A percentile compares a stretch with the other conserved stretches of the same genome.
These are phyloP conservation scores for Saccharomyces jurei DNA, from an alignment of 805 yeast genomes.

Conservation along the genomic window DNA sequence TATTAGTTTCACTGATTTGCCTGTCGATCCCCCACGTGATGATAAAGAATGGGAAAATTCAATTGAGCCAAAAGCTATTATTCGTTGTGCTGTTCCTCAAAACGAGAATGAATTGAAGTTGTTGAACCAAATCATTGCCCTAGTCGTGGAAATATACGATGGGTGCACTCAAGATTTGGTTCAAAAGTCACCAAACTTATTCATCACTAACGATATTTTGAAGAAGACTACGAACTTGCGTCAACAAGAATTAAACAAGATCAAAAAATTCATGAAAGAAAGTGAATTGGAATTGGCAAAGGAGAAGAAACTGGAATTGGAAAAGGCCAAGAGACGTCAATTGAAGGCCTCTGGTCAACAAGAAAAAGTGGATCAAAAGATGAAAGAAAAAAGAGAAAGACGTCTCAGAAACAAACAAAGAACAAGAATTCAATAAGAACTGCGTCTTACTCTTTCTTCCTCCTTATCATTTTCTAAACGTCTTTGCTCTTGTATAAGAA, in stretches of 20 bases:
- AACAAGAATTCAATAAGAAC: slow-evolving; percentile 27
- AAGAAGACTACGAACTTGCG: slow-evolving; percentile 74
- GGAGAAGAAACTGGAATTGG: slow-evolving; percentile 62
- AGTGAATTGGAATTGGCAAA: slow-evolving; percentile 59
- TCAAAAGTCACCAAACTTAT: slow-evolving; percentile 36
- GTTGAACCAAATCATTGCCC: slow-evolving; percentile 42
- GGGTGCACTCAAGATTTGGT: slow-evolving; percentile 35
- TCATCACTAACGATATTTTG: slow-evolving; percentile 65
- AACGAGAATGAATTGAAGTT: slow-evolving; percentile 43
- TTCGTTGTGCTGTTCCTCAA: slow-evolving; percentile 48
- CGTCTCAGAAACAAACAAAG: slow-evolving; percentile 60
- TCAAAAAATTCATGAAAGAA: slow-evolving; percentile 61
- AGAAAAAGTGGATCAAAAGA: slow-evolving; percentile 68
- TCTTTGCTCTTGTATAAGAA: neutral
- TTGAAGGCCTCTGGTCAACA: slow-evolving; percentile 62
- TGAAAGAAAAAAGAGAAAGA: slow-evolving; percentile 72
- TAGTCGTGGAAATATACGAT: slow-evolving; percentile 55
- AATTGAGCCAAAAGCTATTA: slow-evolving; percentile 41
- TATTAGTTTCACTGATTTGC: slow-evolving; percentile 79
- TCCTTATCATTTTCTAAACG: neutral
- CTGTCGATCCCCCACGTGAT: slow-evolving; percentile 58
- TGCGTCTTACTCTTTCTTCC: neutral
- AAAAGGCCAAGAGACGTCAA: slow-evolving; percentile 54
- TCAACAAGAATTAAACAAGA: slow-evolving; percentile 60
- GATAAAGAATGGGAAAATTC: slow-evolving; percentile 47